phyloP scores from a whole-genome alignment of 2,329 filamentous ascomycete genomes.

The Pseudogymnoascus sp. region DNA sequence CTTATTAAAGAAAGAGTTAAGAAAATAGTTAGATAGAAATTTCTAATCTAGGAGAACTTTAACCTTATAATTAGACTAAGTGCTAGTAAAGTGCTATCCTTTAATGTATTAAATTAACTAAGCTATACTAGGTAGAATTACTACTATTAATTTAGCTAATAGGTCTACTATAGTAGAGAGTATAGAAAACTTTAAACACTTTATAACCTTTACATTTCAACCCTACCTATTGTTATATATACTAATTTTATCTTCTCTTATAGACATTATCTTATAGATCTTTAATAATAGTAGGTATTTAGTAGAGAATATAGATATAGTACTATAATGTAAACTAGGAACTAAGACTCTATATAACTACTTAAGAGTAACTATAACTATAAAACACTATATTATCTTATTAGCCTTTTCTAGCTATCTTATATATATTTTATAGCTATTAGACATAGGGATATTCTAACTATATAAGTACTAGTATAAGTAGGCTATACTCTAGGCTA shows the following conservation, averaged over 20 bases:
- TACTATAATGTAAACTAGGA: neutral
- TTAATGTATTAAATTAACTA: neutral
- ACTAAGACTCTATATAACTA: neutral
- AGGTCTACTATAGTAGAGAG: neutral
- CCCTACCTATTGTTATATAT: neutral
- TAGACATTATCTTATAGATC: slow-evolving; percentile 1
- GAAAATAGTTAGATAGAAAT: neutral
- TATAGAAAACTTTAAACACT: slow-evolving; percentile 2
- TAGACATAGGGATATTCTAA: no score
- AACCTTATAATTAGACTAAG: slow-evolving; percentile 11
- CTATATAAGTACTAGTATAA: no score
- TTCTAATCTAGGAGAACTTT: slow-evolving; percentile 11
- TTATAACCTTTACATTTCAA: neutral
- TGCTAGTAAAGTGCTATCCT: neutral
- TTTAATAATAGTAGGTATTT: slow-evolving; percentile 6
- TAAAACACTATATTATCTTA: no score
- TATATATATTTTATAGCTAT: no score
- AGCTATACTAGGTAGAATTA: neutral
- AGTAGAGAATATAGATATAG: slow-evolving; percentile 6
- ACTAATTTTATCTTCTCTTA: neutral
- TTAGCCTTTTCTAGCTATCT: no score
- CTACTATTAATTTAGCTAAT: slow-evolving; percentile 9
- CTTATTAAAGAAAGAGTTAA: slow-evolving; percentile 2
- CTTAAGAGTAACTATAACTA: slow-evolving; percentile 8
- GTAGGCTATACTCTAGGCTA: no score